Base-by-base conservation (phyloP, 202 grass and related monocot genomes). In the Cymbopogon flexuosus region DNA sequence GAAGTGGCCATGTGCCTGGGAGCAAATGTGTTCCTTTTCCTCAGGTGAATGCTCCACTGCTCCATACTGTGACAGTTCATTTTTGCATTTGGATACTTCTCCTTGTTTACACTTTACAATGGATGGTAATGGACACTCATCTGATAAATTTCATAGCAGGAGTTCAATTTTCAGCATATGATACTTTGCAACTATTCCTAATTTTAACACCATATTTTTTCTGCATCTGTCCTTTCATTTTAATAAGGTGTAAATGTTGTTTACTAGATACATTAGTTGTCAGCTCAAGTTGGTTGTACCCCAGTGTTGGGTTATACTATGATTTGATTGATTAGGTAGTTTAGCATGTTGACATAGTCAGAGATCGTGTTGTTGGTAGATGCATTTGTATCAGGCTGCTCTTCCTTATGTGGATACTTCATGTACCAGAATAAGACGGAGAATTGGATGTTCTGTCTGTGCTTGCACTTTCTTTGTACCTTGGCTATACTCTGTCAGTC, bases 21-120 rank as follows among this genome's bases (percentile, higher is more conserved):
- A 98, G 90, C 79, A 98, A 95, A 91, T 98, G 96, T 7, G 80
- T 98, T 78, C 96, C 96, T 72, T 98, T 95, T 79, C 24, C 76
- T 22, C 86, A 95, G 92, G 96, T 92, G 62, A 72, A 65, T n/a
- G 62, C 79, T 8, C 63, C 51, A 59, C 13, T 69, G 64, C 65
- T 42, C 18, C 15, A 14, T 37, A 62, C 12, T 75, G 11, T 62
- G 15, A 36, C 57, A 43, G 10, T 71, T 58, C 10, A 29, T 61
- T 61, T 81, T 77, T 73, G 45, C 1, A 5, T 21, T 62, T 46
- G 30, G 23, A 72, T 82, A 33, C 24, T 29, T 83, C 70, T 22
- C 21, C 18, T 0, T 52, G 58, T 7, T 82, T 49, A 1, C 11
- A 23, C 40, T 9, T 82, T 49, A 0, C 8, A 23, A 40, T 9